Evolutionary conservation across 2,329 filamentous ascomycete genomes (phyloP), one percentile per base, ranked within the genome.

Genomic region (Aspergillus chevalieri): DNA sequence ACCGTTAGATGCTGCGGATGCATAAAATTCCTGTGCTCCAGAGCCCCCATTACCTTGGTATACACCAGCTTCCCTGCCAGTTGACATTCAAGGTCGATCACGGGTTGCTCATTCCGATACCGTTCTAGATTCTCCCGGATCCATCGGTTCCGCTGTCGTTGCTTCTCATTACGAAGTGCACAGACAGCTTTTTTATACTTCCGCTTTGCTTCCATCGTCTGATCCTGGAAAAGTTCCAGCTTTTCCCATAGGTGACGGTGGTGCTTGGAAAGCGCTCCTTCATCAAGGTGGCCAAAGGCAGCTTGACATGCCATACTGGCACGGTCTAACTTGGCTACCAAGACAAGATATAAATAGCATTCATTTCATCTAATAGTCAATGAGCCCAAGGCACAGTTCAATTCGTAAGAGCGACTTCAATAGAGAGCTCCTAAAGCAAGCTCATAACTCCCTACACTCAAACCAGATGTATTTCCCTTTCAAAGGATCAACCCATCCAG

Each of bases 11-110:
- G 46, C 50, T 63, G 45, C 6, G 48, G 54, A 51, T 52, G 44
- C 43, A 63, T 59, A 24, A 49, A 62, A 34, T 53, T 46, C 14
- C 49, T 59, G 22, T 49, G 39, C 48, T 62, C 21, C 3, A 64
- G 26, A 43, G 36, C 53, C 21, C 21, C 53, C 10, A 47, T 48
- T 7, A 52, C 39, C 45, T 53, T 39, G 3, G 38, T 36, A 50
- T 52, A 43, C 7, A 58, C 47, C 15, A 56, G 38, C 33, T 56
- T 54, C 17, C 47, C 50, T 24, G 48, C 38, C 0, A 59, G 55
- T 47, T 62, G 51, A 8, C 38, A 48, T 49, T 59, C 52, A 26
- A 51, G 45, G 47, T 61, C 42, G 15, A 59, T 58, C 38, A 61
- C 55, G 1, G 51, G 54, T 47, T 61, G 51, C 50, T 61, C 47